phyloP scores from a whole-genome alignment of 345 rosid species.

The Aquilaria sinensis region DNA sequence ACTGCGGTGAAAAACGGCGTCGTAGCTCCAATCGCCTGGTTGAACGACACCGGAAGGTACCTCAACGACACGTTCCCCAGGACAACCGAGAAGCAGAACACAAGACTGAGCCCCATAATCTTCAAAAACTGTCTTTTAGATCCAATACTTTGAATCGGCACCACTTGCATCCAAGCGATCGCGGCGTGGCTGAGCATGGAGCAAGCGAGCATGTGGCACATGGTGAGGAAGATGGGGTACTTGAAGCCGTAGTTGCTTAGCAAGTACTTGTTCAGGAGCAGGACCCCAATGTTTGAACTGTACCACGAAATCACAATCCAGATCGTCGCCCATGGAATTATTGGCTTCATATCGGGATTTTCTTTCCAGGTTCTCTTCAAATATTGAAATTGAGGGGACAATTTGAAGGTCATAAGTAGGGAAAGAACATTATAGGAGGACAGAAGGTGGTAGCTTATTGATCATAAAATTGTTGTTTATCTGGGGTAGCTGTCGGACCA shows the following conservation, averaged over 20 bases:
- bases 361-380: too few relatives aligned
- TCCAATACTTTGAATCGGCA: conserved; percentile 61
- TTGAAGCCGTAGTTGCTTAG: conserved; percentile 63
- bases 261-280: conserved; percentile 62
- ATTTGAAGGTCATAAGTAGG: too few relatives aligned
- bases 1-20: conserved; percentile 71
- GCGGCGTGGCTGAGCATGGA: conserved; percentile 52
- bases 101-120: conserved; percentile 43
- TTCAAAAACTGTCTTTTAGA: conserved; percentile 50
- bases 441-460: too few relatives aligned
- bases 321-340: conserved; percentile 28
- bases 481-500: too few relatives aligned
- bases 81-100: conserved; percentile 66
- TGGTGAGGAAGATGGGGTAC: conserved; percentile 70
- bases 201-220: conserved; percentile 83
- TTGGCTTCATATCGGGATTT: conserved; percentile 1
- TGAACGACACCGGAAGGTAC: conserved; percentile 67
- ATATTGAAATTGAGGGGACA: too few relatives aligned
- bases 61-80: conserved; percentile 54
- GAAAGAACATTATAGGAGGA: too few relatives aligned
- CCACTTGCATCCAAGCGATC: conserved; percentile 52
- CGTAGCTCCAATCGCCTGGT: conserved; percentile 67
- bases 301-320: conserved; percentile 61
- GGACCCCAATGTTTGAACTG: conserved; percentile 55
- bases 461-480: too few relatives aligned